phyloP scores from a whole-genome alignment of 2,329 filamentous ascomycete species.

The Botrytis fragariae region DNA sequence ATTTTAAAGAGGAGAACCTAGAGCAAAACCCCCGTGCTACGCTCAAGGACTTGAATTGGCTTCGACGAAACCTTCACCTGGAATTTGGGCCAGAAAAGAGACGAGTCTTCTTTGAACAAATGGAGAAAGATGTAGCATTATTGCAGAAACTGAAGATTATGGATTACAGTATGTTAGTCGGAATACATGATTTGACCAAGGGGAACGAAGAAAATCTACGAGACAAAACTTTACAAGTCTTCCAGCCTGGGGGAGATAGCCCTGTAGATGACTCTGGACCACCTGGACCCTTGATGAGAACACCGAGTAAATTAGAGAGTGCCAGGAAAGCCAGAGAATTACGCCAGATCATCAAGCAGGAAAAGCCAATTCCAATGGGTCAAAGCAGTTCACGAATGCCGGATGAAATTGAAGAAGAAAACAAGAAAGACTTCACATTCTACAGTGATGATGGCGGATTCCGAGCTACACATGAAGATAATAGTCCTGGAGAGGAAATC shows the following conservation, averaged over 20 bases:
- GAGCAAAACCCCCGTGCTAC: conserved; percentile 89
- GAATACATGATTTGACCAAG: conserved; percentile 84
- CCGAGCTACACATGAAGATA: conserved; percentile 87
- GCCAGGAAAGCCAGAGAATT: conserved; percentile 87
- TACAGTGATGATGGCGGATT: conserved; percentile 94
- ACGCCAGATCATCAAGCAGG: conserved; percentile 85
- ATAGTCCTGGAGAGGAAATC: conserved; percentile 80
- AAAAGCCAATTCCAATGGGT: conserved; percentile 90
- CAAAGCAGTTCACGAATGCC: conserved; percentile 83
- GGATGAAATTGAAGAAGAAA: conserved; percentile 75
- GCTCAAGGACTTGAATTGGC: conserved; percentile 95
- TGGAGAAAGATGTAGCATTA: conserved; percentile 81
- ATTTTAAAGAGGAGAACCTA: conserved; percentile 85
- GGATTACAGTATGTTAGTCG: conserved; percentile 95
- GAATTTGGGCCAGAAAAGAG: conserved; percentile 90
- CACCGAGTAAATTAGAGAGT: conserved; percentile 90
- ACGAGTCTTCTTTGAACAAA: conserved; percentile 81
- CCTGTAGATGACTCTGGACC: conserved; percentile 51
- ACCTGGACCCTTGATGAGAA: conserved; percentile 70
- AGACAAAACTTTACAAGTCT: conserved; percentile 86
- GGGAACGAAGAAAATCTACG: conserved; percentile 95
- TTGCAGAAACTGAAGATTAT: conserved; percentile 91
- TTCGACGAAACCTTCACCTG: conserved; percentile 78
- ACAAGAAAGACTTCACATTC: conserved; percentile 73
- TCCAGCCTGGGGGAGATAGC: conserved; percentile 77